Evolutionary conservation across 768 basidiomycete genomes (phyloP).

Genomic region (Suillus clintonianus): DNA sequence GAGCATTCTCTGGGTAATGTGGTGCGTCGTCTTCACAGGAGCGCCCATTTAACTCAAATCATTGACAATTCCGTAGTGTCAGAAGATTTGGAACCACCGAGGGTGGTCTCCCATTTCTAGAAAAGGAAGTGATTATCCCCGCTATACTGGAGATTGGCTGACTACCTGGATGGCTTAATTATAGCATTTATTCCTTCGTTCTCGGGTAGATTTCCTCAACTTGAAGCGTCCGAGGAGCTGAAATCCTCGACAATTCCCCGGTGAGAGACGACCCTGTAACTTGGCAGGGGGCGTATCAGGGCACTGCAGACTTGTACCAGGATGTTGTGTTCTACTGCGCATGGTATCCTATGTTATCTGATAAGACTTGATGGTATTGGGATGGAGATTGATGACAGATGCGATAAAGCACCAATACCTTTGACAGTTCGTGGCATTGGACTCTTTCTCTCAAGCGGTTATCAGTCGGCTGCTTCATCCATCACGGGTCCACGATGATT

Average conservation of each 20-base stretch:
- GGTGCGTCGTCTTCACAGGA: constrained; percentile 48
- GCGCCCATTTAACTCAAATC: neutral
- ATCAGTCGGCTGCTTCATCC: neutral
- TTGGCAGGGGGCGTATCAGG: neutral
- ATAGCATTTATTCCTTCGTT: constrained; percentile 93
- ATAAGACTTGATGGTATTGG: neutral
- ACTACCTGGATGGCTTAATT: neutral
- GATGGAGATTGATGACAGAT: neutral
- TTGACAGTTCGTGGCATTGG: constrained; percentile 68
- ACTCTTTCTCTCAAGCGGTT: neutral
- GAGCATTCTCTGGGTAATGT: constrained; percentile 95
- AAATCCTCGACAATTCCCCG: constrained; percentile 86
- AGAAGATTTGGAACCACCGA: constrained; percentile 88
- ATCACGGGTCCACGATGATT: neutral
- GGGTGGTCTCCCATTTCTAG: constrained; percentile 90
- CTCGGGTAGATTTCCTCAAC: constrained; percentile 91
- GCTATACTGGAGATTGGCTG: constrained; percentile 78
- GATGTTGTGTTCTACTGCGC: neutral
- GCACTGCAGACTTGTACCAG: neutral
- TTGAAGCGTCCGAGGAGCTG: constrained; percentile 85
- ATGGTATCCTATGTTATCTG: neutral
- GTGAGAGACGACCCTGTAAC: constrained; percentile 78
- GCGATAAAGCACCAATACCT: constrained; percentile 41
- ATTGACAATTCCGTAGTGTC: constrained; percentile 53
- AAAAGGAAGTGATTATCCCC: constrained; percentile 92